Base-by-base conservation (phyloP, 2,329 filamentous ascomycete genomes). In the Tricladium varicosporioides region DNA sequence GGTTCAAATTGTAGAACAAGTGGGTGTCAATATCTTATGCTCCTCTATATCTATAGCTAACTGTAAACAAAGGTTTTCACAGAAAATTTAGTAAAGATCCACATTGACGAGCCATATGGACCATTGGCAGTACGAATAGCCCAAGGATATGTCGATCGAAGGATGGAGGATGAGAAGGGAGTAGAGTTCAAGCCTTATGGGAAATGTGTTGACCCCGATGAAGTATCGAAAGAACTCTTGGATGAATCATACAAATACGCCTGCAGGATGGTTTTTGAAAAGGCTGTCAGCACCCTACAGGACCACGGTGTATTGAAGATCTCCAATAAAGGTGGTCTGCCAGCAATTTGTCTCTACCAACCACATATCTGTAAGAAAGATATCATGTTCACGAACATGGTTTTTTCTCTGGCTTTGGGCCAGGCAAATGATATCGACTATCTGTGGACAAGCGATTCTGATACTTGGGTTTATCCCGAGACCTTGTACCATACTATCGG, bases 311-410 rank as follows among this genome's bases (percentile, higher is more conserved):
- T 54, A 8, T 46, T 60, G 9, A 31, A 51, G 4, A 14, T 46
- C 10, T n/a, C 46, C 4, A 36, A 36, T 16, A 43, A 47, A 1
- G 56, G 53, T 22, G 19, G 36, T 1, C 51, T 61, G 1, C 49
- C 43, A 40, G 47, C 58, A 9, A 60, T 73, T 11, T 73, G 71
- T 52, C 55, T 74, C 14, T 67, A 65, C 31, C 71, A 74, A 58
- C 72, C 70, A 2, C 72, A 74, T 51, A 60, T 70, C 59, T 70
- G 71, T 65, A 74, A 74, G 58, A 74, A 74, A 46, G 72, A 68
- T 7, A 70, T 74, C 48, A 72, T 74, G 70, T 74, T 74, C 50
- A 72, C 70, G 5, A 65, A 70, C 11, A 70, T 73, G 53, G 63
- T 73, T 14, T 70, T 73, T 48, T 64, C 66, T 1, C 63, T 71